Evolutionary conservation across 2,329 filamentous ascomycete genomes (phyloP), one percentile per base, ranked within the genome.

Genomic region (Colletotrichum salicis): DNA sequence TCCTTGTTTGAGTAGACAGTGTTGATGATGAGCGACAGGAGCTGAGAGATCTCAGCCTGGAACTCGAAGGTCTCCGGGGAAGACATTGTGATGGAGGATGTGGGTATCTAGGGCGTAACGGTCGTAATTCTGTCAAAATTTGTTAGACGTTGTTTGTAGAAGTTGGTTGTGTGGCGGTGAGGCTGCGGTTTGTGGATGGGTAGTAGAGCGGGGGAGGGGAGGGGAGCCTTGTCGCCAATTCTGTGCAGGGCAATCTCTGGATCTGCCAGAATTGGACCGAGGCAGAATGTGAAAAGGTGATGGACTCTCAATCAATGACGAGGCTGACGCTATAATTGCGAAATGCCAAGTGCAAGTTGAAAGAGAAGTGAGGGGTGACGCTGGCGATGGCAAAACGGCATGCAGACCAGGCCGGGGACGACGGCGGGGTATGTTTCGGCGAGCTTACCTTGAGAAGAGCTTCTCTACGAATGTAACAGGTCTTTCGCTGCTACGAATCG

Each of bases 1-100:
- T 98, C 96, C 91, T 99, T 99, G 93, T 99, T 99, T 80, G 95
- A 98, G 91, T 98, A 99, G 89, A 99, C 96, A 78, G 96, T 98
- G 94, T 99, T 99, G 91, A 99, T 99, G 88, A 99, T 99, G 84
- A 99, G 94, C 79, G 93, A 95, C 84, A 99, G 93, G 78, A 99
- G 94, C 94, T 99, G 96, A 93, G 96, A 98, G 84, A 99, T 99
- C 94, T 99, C 96, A 93, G 96, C 96, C 93, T 99, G 96, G 90
- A 98, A 99, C 93, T 98, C 96, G 89, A 99, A 99, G 79, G 95
- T 98, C 90, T 98, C 95, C 35, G 70, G 67, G 86, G 55, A 54
- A 60, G 94, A 86, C 94, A 97, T 97, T 84, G 84, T 93, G 86
- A 56, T 54, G 62, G 61, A 56, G 66, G 45, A 54, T 75, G 12